Conservation (phyloP, 768 basidiomycete species). For the Lyophyllum shimeji region DNA sequence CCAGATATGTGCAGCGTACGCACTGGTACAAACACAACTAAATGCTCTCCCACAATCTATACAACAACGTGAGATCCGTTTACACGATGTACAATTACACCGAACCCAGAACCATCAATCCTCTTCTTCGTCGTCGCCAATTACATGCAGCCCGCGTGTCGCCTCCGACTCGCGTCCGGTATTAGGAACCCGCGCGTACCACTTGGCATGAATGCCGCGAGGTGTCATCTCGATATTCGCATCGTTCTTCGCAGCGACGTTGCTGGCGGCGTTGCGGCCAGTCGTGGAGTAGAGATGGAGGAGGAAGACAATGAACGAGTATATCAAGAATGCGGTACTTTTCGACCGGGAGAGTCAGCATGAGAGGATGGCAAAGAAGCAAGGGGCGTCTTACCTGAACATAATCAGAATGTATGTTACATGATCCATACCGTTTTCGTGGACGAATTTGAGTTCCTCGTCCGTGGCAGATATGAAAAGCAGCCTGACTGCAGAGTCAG, state of each 20-base stretch:
- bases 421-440: slow-evolving; percentile 81
- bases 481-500: slow-evolving; percentile 40
- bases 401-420: slow-evolving; percentile 88
- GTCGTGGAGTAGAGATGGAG: slow-evolving; percentile 67
- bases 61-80: slow-evolving; percentile 1
- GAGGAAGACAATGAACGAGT: slow-evolving; percentile 69
- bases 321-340: slow-evolving; percentile 76
- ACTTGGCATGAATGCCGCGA: slow-evolving; percentile 40
- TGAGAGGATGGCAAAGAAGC: slow-evolving; percentile 1
- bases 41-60: background rate
- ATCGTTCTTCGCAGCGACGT: background rate
- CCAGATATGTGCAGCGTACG: too few species aligned
- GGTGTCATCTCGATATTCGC: slow-evolving; percentile 17
- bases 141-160: slow-evolving; percentile 20
- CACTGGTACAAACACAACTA: too few species aligned
- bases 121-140: slow-evolving; percentile 35
- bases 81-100: background rate
- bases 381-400: slow-evolving; percentile 54
- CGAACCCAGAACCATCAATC: slow-evolving; percentile 8
- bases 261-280: slow-evolving; percentile 50
- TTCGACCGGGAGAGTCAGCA: background rate
- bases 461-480: slow-evolving; percentile 94
- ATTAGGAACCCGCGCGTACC: slow-evolving; percentile 64
- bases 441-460: slow-evolving; percentile 76
- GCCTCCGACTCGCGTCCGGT: slow-evolving; percentile 21